Evolutionary conservation across 2,329 filamentous ascomycete genomes (phyloP), one percentile per base, ranked within the genome.

Genomic region (Knufia fluminis): DNA sequence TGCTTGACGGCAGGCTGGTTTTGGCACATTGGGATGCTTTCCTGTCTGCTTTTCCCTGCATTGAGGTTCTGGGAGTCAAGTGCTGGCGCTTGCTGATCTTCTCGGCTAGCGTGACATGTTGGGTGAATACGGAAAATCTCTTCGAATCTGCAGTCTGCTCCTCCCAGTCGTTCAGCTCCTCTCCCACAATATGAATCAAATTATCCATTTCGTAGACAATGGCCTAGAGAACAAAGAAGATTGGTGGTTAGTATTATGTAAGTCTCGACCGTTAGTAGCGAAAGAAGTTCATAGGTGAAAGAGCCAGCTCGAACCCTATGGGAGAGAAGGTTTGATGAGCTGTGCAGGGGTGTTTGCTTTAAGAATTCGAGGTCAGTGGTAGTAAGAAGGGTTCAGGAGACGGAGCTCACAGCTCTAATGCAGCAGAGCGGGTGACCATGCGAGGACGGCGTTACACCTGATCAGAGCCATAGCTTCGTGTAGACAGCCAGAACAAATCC

Each of bases 81-180:
- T 35, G 59, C 59, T 6, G 69, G 67, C n/a, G 68, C 45, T 35
- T 40, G 31, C 31, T 26, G 33, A 40, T 31, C 23, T 32, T 40
- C 23, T 46, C 19, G 24, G 32, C 31, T 9, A 59, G 53, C 16
- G 40, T 48, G 33, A 58, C 42, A 56, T 79, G 76, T 44, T 78
- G 78, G 3, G 72, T 71, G 61, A 79, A 81, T 77, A 78, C 57
- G 75, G 71, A 52, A 80, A 71, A 49, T 78, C 73, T 78, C 81
- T 52, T 39, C 19, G 28, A 39, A 33, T 41, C 24, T 31, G 20
- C 19, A 38, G 16, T 12, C 31, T 41, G 20, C 28, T 41, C 26
- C 26, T 46, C 35, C 43, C 43, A 44, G 2, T 45, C 48, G 26
- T 42, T 23, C 26, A 50, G 28, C 28, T 39, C 48, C 14, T 48